Percentiles rank a stretch among this genome's conserved stretches.
Conservation (phyloP, 1,139 yeast species). For the Geotrichum klebahnii region DNA sequence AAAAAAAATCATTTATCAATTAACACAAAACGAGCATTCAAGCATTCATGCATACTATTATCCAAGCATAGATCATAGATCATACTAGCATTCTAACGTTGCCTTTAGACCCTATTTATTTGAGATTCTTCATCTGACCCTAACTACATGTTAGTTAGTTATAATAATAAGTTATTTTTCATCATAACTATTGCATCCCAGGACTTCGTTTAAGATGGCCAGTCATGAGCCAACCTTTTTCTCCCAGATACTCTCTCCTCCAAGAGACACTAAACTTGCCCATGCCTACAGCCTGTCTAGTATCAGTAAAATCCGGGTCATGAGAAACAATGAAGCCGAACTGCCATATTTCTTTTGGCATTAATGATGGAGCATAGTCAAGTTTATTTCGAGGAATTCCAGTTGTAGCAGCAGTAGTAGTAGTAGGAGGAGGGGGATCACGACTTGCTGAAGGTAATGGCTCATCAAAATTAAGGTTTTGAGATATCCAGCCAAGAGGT, state of each 20-base stretch:
- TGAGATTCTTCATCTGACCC: background rate
- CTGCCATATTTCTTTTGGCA: conserved; percentile 30
- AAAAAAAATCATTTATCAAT: too few species aligned
- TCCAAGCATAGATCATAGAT: too few species aligned
- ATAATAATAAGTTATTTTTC: too few species aligned
- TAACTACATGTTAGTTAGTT: background rate
- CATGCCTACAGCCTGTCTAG: conserved; percentile 26
- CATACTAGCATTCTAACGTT: too few species aligned
- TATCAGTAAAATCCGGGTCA: conserved; percentile 17
- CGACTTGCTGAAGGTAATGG: conserved; percentile 14
- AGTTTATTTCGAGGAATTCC: background rate
- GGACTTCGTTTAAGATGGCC: conserved; percentile 23
- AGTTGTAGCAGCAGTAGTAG: conserved; percentile 11
- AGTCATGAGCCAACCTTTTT: conserved; percentile 39
- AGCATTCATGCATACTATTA: too few species aligned
- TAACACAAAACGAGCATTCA: too few species aligned
- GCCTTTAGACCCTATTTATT: too few species aligned
- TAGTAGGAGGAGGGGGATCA: conserved; percentile 22
- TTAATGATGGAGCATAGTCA: conserved; percentile 23
- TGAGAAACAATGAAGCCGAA: conserved; percentile 25
- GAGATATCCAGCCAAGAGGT: conserved; percentile 32
- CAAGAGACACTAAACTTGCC: conserved; percentile 35
- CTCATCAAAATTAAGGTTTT: conserved; percentile 21
- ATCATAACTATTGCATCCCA: conserved; percentile 10
- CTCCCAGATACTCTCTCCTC: conserved; percentile 41